Evolutionary conservation across 805 yeast species (phyloP).

Genomic region (Kluyveromyces starmeri): DNA sequence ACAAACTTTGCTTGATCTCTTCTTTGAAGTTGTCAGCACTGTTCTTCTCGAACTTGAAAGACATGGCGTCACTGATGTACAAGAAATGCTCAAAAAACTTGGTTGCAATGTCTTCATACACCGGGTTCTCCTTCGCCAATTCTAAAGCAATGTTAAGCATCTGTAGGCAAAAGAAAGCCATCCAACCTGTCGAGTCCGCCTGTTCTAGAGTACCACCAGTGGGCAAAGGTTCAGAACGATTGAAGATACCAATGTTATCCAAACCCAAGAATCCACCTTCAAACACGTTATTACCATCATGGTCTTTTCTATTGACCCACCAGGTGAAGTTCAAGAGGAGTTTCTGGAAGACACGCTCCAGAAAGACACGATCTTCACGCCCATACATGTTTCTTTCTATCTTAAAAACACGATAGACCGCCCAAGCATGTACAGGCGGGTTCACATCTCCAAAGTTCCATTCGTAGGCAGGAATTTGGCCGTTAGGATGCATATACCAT

Average conservation of each 20-base stretch:
- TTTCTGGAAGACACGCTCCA: slow-evolving; percentile 90
- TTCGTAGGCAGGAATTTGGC: slow-evolving; percentile 95
- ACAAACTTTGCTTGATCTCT: slow-evolving; percentile 53
- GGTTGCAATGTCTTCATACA: slow-evolving; percentile 88
- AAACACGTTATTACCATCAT: slow-evolving; percentile 78
- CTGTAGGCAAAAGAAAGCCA: slow-evolving; percentile 85
- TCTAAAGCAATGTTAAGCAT: slow-evolving; percentile 91
- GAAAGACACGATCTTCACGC: slow-evolving; percentile 67
- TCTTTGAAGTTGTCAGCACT: slow-evolving; percentile 30
- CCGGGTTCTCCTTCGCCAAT: slow-evolving; percentile 74
- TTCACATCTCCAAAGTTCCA: slow-evolving; percentile 96
- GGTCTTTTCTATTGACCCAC: slow-evolving; percentile 94
- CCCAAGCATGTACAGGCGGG: slow-evolving; percentile 97
- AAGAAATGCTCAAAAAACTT: slow-evolving; percentile 90
- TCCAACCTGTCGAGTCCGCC: slow-evolving; percentile 96
- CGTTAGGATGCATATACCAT: slow-evolving; percentile 97
- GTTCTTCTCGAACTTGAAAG: slow-evolving; percentile 37
- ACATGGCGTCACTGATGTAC: slow-evolving; percentile 89
- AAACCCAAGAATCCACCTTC: slow-evolving; percentile 92
- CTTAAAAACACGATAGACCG: slow-evolving; percentile 79
- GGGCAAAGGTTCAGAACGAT: slow-evolving; percentile 87
- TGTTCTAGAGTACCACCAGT: slow-evolving; percentile 87
- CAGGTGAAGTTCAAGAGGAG: slow-evolving; percentile 83
- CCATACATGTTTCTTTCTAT: slow-evolving; percentile 81
- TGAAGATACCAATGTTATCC: slow-evolving; percentile 88